Evolutionary conservation across 176 grass and related monocot species (phyloP), one percentile per base, ranked within the genome.

Genomic region (Alloteropsis semialata): DNA sequence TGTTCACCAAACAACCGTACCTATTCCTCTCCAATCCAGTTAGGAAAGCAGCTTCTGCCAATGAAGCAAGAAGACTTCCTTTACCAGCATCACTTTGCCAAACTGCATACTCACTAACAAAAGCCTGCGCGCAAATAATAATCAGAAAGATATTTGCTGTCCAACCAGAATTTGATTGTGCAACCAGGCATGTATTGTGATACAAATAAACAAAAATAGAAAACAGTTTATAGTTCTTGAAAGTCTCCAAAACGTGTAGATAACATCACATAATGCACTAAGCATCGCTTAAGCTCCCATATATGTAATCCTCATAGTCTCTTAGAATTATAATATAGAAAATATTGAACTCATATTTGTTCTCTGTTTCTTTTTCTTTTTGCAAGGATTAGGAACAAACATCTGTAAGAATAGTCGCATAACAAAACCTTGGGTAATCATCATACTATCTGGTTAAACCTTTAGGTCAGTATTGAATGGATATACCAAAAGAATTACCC

Each of bases 61-160:
- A 82, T 74, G 96, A 87, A 84, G 92, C 92, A 73, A 98, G 86
- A 79, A 98, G 90, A 72, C 86, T 98, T 87, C 96, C 96, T 64
- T 53, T 95, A 60, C 96, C 96, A 21, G 84, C 91, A 75, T 98
- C 96, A 8, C 64, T 82, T 84, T 86, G 78, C 71, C 83, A 87
- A 68, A 98, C 96, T 82, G 96, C 96, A 71, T 98, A 98, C 54
- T 98, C 92, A 63, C 96, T 98, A 54, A 98, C 96, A 88, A 98
- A 98, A 84, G 91, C 92, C 96, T 98, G 84, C 43, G 51, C 46
- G 10, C 36, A 63, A 46, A 57, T 46, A 36, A 89, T 53, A 54
- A 19, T n/a, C 11, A 39, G 21, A 77, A 43, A 36, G 0, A 45
- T 69, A 28, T 59, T 45, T 67, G 30, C 29, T 21, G 10, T 32